Base-by-base conservation (phyloP, 805 yeast species). In the Lachancea cidri region DNA sequence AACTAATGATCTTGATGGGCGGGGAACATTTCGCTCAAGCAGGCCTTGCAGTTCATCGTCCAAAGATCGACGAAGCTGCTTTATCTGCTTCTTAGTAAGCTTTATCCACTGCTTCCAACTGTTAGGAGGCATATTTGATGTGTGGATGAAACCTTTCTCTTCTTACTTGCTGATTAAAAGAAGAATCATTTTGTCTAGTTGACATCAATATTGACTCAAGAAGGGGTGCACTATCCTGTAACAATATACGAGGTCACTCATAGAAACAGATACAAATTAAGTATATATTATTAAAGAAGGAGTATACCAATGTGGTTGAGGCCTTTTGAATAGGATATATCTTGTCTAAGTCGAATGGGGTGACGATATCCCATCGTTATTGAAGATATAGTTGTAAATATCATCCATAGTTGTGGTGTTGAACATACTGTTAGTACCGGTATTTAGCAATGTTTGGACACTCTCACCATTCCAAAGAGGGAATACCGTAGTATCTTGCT, bases 361-460 rank as follows among this genome's bases (percentile, higher is more conserved):
- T n/a, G 49, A 46, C 27, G 45, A 37, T 5, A 41, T 33, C 8
- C 40, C 46, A 11, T 45, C 48, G 17, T 53, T 56, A 33, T 58
- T 58, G 32, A 58, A 58, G 33, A 57, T 42, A 29, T 54, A 57
- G 30, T 54, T 58, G 36, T 55, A 54, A 11, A 58, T 56, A 37
- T 58, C 61, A 42, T 58, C 61, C 59, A 58, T 56, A 3, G 63
- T 58, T 3, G 63, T 58, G 1, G 63, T 58, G 34, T 55, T 55
- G 32, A 56, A 58, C 39, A 52, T 44, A 8, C 52, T 49, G n/a
- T 47, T 45, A 2, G 43, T 32, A 15, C 32, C 30, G 13, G 40
- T 33, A 24, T 38, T 43, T 17, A 43, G 22, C 7, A 39, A 24
- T 4, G 37, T 43, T 17, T 38, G 41, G 6, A 38, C 41, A 15